phyloP scores from a whole-genome alignment of 2,329 filamentous ascomycete species.

The Fusarium sarcochroum region DNA sequence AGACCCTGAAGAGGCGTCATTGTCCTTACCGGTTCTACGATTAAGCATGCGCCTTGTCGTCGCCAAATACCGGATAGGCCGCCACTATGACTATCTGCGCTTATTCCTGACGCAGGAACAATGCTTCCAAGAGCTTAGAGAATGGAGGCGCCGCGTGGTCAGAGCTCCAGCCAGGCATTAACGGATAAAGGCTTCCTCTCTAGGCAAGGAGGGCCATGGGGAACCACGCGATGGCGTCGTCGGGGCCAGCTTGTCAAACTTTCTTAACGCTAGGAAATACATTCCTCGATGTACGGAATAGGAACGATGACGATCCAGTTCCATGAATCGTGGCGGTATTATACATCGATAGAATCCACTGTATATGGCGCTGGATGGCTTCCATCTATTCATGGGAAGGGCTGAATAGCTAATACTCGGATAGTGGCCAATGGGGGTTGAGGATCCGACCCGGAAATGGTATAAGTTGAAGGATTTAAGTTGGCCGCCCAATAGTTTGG shows the following conservation, averaged over 20 bases:
- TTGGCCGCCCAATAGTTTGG: conserved; percentile 5
- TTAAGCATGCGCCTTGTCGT: conserved; percentile 6
- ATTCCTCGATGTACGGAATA: conserved; percentile 12
- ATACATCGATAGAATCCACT: neutral
- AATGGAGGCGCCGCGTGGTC: conserved; percentile 5
- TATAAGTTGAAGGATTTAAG: conserved; percentile 3
- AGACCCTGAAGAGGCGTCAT: conserved; percentile 23
- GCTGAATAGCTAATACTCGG: neutral
- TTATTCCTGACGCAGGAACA: conserved; percentile 22
- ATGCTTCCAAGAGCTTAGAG: conserved; percentile 2
- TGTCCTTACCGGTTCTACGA: conserved; percentile 3
- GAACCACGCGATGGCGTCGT: conserved; percentile 4
- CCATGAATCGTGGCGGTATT: conserved; percentile 4
- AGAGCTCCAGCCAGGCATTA: conserved; percentile 5
- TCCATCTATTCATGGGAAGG: neutral
- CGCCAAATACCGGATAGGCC: conserved; percentile 14
- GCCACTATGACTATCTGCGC: conserved; percentile 7
- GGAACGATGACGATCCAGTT: conserved; percentile 4
- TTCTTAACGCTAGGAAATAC: neutral
- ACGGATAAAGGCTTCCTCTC: conserved; percentile 2
- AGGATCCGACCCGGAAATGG: conserved; percentile 21
- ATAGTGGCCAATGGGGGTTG: conserved; percentile 5
- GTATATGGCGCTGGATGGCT: neutral
- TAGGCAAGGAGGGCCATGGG: neutral
- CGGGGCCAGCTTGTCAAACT: neutral